Base-by-base conservation (phyloP, 306 rosid species). In the Amphicarpaea edgeworthii region DNA sequence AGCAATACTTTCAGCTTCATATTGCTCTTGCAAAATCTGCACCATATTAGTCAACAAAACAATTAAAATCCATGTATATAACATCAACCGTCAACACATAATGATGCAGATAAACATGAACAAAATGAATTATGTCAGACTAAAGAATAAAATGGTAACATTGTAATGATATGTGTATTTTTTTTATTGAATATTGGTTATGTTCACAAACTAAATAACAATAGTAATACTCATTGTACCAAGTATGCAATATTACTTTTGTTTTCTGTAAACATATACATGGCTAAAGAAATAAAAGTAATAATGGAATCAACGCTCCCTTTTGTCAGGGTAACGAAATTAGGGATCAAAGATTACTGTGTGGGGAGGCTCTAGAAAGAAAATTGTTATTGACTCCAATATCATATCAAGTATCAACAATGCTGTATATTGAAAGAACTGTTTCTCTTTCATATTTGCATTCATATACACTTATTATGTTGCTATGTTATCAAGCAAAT, bases 1-100 rank as follows among this genome's bases (percentile, higher is more conserved):
- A 78, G 85, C 77, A 75, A 73, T 53, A 66, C 76, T 87, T 62
- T 86, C 93, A 69, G 76, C 16, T 82, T 88, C 97, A 82, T 82
- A 46, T 72, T 87, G 86, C 82, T 90, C 90, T 80, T 86, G 84
- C 79, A 96, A 87, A 77, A 75, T 88, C 99, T 95, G 81, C 64
- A 75, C 10, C 76, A 63, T 45, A 53, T 69, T 66, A 77, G 61
- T 57, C 63, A 21, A 78, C 24, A 37, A 61, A 66, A 61, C 47
- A 73, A 53, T 53, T 65, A 68, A 54, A 72, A 43, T 59, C 47
- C 75, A 73, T 19, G 26, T 69, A 49, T 20, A 19, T 12, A 38
- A 26, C 40, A 80, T 20, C 51, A 65, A 65, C 47, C 37, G 30
- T 15, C 64, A 78, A 32, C 40, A 46, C 50, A 47, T 38, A 59